phyloP scores from a whole-genome alignment of 176 grass and related monocot genomes.

The Puccinellia tenuiflora region DNA sequence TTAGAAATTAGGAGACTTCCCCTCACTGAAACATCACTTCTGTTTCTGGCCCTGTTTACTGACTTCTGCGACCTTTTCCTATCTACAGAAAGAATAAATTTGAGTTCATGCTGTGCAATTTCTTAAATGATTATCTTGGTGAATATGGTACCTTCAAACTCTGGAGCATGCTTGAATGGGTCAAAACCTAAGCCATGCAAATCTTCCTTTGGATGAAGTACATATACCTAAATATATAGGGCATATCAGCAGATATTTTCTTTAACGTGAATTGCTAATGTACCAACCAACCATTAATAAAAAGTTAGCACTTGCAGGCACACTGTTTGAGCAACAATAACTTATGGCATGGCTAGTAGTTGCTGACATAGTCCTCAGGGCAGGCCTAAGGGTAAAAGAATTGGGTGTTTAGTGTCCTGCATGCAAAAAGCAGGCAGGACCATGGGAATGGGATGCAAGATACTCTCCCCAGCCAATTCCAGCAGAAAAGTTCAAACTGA shows the following conservation, averaged over 20 bases:
- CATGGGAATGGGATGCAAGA: background rate
- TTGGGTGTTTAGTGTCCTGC: background rate
- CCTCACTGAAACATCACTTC: constrained; percentile 41
- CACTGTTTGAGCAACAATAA: background rate
- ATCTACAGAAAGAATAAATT: constrained; percentile 46
- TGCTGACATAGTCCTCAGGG: background rate
- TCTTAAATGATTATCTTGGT: background rate
- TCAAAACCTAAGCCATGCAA: constrained; percentile 94
- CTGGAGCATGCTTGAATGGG: constrained; percentile 91
- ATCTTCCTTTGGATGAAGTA: constrained; percentile 91
- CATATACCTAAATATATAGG: constrained; percentile 52
- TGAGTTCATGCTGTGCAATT: constrained; percentile 5
- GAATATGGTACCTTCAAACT: constrained; percentile 74
- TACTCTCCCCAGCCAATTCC: background rate
- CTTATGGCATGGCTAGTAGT: background rate
- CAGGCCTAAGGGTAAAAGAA: background rate
- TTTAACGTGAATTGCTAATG: background rate
- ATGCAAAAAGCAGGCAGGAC: background rate
- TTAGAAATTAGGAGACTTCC: constrained; percentile 69
- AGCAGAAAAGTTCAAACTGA: background rate
- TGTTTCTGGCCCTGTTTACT: constrained; percentile 36
- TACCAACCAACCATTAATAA: background rate
- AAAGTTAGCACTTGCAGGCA: background rate
- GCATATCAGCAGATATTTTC: constrained; percentile 20
- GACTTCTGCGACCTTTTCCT: constrained; percentile 68